Evolutionary conservation across 179 eudicot genomes (phyloP).

Genomic region (Heliamphora pulchella): DNA sequence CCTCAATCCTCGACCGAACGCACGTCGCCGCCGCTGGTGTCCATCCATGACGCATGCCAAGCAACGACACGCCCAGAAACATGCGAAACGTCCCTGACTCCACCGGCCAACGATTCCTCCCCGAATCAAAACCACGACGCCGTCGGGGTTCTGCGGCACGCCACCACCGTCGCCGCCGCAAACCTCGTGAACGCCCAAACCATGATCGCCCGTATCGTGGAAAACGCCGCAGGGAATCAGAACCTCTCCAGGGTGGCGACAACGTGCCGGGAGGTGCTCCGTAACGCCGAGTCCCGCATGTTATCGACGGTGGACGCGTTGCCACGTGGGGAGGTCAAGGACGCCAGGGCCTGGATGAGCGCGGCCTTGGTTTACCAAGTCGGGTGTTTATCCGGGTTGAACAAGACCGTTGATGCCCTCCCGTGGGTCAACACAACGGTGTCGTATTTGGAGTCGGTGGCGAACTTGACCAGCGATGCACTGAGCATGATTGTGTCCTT

Average conservation of each 20-base stretch:
- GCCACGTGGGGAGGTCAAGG: conserved; percentile 34
- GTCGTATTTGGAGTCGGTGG: conserved; percentile 37
- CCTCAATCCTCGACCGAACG: neutral
- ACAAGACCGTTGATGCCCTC: conserved; percentile 47
- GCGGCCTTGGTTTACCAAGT: conserved; percentile 61
- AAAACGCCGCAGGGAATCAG: conserved; percentile 30
- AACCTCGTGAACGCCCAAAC: conserved; percentile 34
- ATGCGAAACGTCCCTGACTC: conserved; percentile 11
- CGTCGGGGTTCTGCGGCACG: conserved; percentile 14
- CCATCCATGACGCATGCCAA: conserved; percentile 17
- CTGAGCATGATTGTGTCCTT: conserved; percentile 51
- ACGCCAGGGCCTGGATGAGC: conserved; percentile 68
- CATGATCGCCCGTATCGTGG: conserved; percentile 32
- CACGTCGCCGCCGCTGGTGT: neutral
- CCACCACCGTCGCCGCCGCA: conserved; percentile 28
- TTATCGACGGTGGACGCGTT: conserved; percentile 23
- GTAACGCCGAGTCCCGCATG: conserved; percentile 37
- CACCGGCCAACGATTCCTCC: neutral
- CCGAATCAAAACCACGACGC: neutral
- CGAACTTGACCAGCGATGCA: conserved; percentile 43
- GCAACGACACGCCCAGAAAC: conserved; percentile 15
- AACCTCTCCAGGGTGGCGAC: conserved; percentile 50
- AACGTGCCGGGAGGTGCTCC: conserved; percentile 44
- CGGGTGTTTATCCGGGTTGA: conserved; percentile 63
- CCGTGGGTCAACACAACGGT: conserved; percentile 34